These are phyloP conservation scores for Pistacia vera DNA, from an alignment of 345 rosid genomes.

Conservation along the genomic window DNA sequence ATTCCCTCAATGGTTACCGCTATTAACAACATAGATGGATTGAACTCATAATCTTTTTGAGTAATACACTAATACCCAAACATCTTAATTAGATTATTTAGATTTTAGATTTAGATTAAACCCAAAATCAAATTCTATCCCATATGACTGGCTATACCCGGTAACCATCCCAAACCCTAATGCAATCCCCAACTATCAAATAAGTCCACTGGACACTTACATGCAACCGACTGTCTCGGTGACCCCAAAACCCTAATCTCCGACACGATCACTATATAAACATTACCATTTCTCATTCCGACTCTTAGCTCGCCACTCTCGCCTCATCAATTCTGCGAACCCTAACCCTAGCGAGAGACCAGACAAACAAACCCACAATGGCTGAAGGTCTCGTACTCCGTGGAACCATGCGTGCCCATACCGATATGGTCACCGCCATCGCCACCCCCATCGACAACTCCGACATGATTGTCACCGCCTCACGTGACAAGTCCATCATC, in stretches of 20 bases:
- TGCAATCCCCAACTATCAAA: not conserved
- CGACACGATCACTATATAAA: not conserved
- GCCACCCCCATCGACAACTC: conserved; percentile 91
- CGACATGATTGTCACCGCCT: conserved; percentile 86
- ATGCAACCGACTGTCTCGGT: conserved; percentile 4
- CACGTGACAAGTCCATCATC: conserved; percentile 97
- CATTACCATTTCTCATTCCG: not conserved
- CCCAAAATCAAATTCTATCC: no score
- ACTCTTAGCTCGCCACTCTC: not conserved
- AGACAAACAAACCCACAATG: conserved; percentile 26
- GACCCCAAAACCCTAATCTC: conserved; percentile 16
- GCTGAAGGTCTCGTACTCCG: conserved; percentile 72
- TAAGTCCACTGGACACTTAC: no score
- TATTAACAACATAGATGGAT: no score
- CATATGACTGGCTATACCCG: conserved; percentile 3
- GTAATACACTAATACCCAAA: no score
- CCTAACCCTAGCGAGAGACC: conserved; percentile 3
- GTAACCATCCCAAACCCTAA: not conserved
- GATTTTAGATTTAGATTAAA: no score
- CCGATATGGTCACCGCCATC: conserved; percentile 94
- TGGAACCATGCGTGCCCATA: conserved; percentile 95
- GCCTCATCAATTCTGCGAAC: not conserved
- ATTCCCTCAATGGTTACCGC: no score
- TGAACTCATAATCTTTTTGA: no score
- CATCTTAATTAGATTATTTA: no score